Evolutionary conservation across 2,329 filamentous ascomycete genomes (phyloP).

Genomic region (Camptophora hylomeconis): DNA sequence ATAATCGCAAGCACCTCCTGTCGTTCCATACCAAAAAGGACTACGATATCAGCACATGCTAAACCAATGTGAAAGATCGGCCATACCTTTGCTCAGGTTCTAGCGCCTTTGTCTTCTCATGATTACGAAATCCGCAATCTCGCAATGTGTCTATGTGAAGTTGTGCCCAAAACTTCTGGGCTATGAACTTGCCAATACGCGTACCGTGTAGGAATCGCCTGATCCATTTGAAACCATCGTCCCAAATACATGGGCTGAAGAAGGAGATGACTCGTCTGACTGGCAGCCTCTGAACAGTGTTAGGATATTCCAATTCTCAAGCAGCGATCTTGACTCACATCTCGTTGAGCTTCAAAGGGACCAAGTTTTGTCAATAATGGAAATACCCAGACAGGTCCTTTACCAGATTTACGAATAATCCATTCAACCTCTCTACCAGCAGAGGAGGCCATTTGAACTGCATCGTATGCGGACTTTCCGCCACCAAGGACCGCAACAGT

Average conservation of each 20-base stretch:
- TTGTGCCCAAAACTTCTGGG: slow-evolving; percentile 39
- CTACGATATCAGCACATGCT: no score
- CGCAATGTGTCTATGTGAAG: slow-evolving; percentile 36
- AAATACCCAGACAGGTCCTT: slow-evolving; percentile 46
- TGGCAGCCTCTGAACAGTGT: slow-evolving; percentile 54
- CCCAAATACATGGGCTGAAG: slow-evolving; percentile 65
- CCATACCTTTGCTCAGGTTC: no score
- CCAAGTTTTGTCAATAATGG: slow-evolving; percentile 53
- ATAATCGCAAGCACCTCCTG: slow-evolving; percentile 50
- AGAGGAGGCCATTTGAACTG: slow-evolving; percentile 44
- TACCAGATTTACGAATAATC: slow-evolving; percentile 45
- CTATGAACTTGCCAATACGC: slow-evolving; percentile 35
- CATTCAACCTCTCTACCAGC: slow-evolving; percentile 42
- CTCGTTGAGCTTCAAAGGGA: slow-evolving; percentile 50
- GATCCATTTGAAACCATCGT: slow-evolving; percentile 27
- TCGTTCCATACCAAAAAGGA: slow-evolving; percentile 41
- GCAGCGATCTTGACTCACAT: no score
- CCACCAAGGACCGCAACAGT: slow-evolving; percentile 47
- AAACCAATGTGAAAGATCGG: no score
- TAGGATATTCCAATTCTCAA: no score
- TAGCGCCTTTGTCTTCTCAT: slow-evolving; percentile 32
- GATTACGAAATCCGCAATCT: slow-evolving; percentile 32
- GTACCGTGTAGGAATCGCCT: slow-evolving; percentile 39
- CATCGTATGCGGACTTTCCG: slow-evolving; percentile 51
- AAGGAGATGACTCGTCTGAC: slow-evolving; percentile 56